Evolutionary conservation across 83 land plant species (phyloP), one percentile per base, ranked within the genome.

Genomic region (Diphasiastrum complanatum): DNA sequence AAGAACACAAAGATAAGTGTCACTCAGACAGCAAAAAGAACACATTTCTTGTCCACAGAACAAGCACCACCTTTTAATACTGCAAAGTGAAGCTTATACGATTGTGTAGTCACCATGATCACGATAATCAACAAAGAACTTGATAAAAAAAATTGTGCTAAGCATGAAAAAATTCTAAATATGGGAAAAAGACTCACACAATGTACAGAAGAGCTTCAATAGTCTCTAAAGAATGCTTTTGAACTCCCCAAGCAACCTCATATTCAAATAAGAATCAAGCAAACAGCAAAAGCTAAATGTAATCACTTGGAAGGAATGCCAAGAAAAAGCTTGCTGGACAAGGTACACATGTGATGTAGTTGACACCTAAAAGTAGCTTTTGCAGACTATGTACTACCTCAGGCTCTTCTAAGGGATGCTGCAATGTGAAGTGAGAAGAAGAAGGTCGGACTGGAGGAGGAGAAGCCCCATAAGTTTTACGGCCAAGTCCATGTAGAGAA

Each of bases 361-460:
- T 28, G 38, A 34, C 30, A 50, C 6, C 22, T 46, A 23, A 52
- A 64, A 14, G 26, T 20, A 19, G 38, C 1, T 50, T 28, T 5
- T 37, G 35, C 8, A 56, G 28, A 33, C 24, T 2, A 32, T 24
- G 47, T 0, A 26, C 32, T 29, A 91, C 96, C 82, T 84, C 80
- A 45, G 83, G 91, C 60, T 84, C 89, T 67, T 86, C 85, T 27
- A 86, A 55, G 3, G 84, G 86, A 70, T 89, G 89, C 51, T 72
- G 85, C 66, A 89, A 64, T 47, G 85, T 77, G 47, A 82, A 62
- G 63, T 86, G 85, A 10, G 93, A 76, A 28, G 85, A 82, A 26
- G 56, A 14, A 10, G 61, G 66, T 18, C 18, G 29, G 4, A 32
- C 51, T 20, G 56, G 57, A 4, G 45, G 20, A 1, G 73, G 43